phyloP scores from a whole-genome alignment of 2,329 filamentous ascomycete genomes.

The Trichothecium roseum region DNA sequence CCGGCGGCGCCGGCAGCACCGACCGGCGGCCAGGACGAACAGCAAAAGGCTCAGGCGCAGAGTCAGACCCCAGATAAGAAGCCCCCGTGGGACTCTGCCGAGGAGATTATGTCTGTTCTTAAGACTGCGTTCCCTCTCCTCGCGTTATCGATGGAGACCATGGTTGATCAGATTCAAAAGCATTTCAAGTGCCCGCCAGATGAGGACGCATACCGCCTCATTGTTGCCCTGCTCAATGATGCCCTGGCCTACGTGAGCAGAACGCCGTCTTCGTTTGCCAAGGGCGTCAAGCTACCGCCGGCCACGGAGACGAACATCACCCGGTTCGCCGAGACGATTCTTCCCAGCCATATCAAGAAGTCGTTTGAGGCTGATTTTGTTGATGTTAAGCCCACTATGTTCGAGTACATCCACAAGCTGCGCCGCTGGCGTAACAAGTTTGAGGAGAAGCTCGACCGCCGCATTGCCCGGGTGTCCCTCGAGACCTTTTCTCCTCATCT shows the following conservation, averaged over 20 bases:
- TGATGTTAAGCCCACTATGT: constrained; percentile 88
- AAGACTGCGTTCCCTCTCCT: constrained; percentile 96
- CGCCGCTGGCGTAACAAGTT: constrained; percentile 96
- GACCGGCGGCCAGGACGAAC: constrained; percentile 12
- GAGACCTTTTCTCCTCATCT: constrained; percentile 84
- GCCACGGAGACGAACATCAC: constrained; percentile 96
- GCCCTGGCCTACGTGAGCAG: constrained; percentile 86
- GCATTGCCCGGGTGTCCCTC: constrained; percentile 61
- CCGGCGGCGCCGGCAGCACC: constrained; percentile 15
- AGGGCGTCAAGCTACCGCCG: constrained; percentile 79
- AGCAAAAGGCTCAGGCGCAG: constrained; percentile 7
- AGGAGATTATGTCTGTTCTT: constrained; percentile 88
- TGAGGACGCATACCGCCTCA: constrained; percentile 93
- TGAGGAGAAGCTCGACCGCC: constrained; percentile 89
- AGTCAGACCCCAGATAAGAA: constrained; percentile 41
- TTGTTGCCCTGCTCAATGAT: constrained; percentile 95
- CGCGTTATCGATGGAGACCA: constrained; percentile 96
- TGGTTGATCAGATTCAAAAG: constrained; percentile 98
- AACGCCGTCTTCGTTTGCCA: constrained; percentile 75
- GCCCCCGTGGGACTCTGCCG: constrained; percentile 91
- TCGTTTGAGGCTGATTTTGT: constrained; percentile 99
- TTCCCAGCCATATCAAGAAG: constrained; percentile 88
- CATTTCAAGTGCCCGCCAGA: constrained; percentile 98
- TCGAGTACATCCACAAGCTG: constrained; percentile 95
- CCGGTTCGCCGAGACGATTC: constrained; percentile 89